Percentiles rank a stretch among this genome's conserved stretches.
Evolutionary conservation across 805 yeast species (phyloP).

Genomic region (Myxozyma vanderwaltii): DNA sequence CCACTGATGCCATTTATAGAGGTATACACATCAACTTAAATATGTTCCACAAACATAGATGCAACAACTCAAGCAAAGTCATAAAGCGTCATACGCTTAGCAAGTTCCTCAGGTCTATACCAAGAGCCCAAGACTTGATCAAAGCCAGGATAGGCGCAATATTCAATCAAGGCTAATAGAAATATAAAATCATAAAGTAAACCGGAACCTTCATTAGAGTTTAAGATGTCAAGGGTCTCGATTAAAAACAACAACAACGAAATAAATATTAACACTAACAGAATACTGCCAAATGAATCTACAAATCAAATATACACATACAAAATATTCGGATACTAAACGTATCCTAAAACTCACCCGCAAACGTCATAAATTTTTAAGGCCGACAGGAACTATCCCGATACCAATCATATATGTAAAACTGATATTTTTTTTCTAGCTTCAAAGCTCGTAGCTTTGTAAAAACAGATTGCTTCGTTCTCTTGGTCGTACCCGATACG

Average conservation of each 20-base stretch:
- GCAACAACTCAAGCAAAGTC: slow-evolving; percentile 11
- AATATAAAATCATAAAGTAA: slow-evolving; percentile 61
- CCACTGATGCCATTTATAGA: slow-evolving; percentile 36
- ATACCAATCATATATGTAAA: slow-evolving; percentile 1
- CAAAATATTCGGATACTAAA: slow-evolving; percentile 18
- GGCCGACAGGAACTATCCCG: slow-evolving; percentile 4
- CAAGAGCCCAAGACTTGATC: slow-evolving; percentile 50
- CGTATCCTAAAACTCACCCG: slow-evolving; percentile 29
- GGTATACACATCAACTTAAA: slow-evolving; percentile 52
- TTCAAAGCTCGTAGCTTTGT: not conserved
- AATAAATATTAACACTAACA: slow-evolving; percentile 37
- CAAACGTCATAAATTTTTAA: not conserved
- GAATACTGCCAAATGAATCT: too few relatives aligned
- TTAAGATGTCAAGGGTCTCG: slow-evolving; percentile 61
- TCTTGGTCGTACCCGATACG: too few relatives aligned
- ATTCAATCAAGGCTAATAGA: slow-evolving; percentile 58
- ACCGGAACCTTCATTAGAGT: slow-evolving; percentile 50
- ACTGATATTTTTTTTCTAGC: not conserved
- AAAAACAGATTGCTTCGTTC: too few relatives aligned
- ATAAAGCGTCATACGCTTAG: slow-evolving; percentile 34
- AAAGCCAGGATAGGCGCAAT: slow-evolving; percentile 50
- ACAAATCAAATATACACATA: too few relatives aligned
- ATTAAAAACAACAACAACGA: slow-evolving; percentile 46
- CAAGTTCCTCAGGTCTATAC: slow-evolving; percentile 58
- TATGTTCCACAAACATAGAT: slow-evolving; percentile 43